A percentile compares a stretch with the other conserved stretches of the same genome.
phyloP scores from a whole-genome alignment of 75 land plant species.

The Selaginella tamariscina region DNA sequence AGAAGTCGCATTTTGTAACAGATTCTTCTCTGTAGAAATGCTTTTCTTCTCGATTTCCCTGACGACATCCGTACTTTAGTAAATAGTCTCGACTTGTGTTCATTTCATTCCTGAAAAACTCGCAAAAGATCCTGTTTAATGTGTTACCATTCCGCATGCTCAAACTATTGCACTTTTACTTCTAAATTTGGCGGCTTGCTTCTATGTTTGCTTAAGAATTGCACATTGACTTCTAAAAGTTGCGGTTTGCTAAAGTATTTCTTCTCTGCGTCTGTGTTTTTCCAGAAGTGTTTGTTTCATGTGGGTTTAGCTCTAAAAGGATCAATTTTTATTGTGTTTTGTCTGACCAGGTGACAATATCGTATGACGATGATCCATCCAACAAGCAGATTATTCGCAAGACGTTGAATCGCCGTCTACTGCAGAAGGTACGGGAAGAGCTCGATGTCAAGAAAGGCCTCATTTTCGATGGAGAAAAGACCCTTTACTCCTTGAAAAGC shows the following conservation, averaged over 20 bases:
- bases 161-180: no score
- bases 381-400: conserved; percentile 33
- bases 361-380: conserved; percentile 18
- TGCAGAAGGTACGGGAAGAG: conserved; percentile 44
- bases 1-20: no score
- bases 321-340: conserved; percentile 8
- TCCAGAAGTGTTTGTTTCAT: background rate
- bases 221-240: no score
- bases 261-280: background rate
- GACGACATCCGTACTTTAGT: no score
- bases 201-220: no score
- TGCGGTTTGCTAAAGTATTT: background rate
- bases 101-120: no score
- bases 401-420: conserved; percentile 45
- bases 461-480: conserved; percentile 87
- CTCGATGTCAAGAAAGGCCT: conserved; percentile 54
- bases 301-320: conserved; percentile 5
- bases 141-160: no score
- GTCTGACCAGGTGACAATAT: conserved; percentile 43
- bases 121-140: no score
- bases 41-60: no score
- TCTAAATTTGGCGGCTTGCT: no score
- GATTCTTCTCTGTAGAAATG: no score
- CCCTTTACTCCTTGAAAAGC: conserved; percentile 53
- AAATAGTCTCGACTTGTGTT: no score